phyloP scores from a whole-genome alignment of 345 rosid genomes.

The Sonneratia alba region DNA sequence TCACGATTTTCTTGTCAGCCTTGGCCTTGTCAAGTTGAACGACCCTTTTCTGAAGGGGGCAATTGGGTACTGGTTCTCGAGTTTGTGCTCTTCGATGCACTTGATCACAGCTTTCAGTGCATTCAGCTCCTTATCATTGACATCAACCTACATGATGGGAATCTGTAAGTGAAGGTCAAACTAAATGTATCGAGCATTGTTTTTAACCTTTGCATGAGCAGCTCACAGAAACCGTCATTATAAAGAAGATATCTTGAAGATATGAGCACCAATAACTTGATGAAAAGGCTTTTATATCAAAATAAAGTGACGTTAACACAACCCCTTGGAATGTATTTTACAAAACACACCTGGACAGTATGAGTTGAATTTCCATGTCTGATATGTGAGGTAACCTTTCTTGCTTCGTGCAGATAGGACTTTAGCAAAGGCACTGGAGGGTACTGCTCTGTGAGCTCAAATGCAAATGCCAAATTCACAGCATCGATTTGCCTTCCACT shows the following conservation, averaged over 20 bases:
- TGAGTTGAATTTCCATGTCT: slow-evolving; percentile 55
- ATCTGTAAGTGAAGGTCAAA: neutral
- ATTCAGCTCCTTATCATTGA: slow-evolving; percentile 72
- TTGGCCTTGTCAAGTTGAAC: slow-evolving; percentile 86
- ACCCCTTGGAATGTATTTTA: neutral
- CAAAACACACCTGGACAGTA: slow-evolving; percentile 46
- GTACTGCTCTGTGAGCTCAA: slow-evolving; percentile 72
- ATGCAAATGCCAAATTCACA: slow-evolving; percentile 93
- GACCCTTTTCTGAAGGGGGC: slow-evolving; percentile 62
- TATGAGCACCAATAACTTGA: neutral
- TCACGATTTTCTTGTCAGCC: slow-evolving; percentile 80
- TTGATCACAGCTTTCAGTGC: slow-evolving; percentile 79
- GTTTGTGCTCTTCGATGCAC: slow-evolving; percentile 90
- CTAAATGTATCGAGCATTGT: too few relatives aligned
- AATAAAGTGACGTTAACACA: neutral
- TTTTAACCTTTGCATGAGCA: neutral
- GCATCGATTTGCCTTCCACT: slow-evolving; percentile 98
- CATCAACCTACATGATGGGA: slow-evolving; percentile 46
- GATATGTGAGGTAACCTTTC: slow-evolving; percentile 51
- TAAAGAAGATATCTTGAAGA: neutral
- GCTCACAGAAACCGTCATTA: too few relatives aligned
- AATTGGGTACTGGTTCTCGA: slow-evolving; percentile 70
- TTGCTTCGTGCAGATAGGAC: slow-evolving; percentile 76
- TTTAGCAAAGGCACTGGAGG: slow-evolving; percentile 71
- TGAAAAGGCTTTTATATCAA: neutral